These are phyloP conservation scores for Cladosporium velox DNA, from an alignment of 2,329 filamentous ascomycete genomes.

Conservation along the genomic window DNA sequence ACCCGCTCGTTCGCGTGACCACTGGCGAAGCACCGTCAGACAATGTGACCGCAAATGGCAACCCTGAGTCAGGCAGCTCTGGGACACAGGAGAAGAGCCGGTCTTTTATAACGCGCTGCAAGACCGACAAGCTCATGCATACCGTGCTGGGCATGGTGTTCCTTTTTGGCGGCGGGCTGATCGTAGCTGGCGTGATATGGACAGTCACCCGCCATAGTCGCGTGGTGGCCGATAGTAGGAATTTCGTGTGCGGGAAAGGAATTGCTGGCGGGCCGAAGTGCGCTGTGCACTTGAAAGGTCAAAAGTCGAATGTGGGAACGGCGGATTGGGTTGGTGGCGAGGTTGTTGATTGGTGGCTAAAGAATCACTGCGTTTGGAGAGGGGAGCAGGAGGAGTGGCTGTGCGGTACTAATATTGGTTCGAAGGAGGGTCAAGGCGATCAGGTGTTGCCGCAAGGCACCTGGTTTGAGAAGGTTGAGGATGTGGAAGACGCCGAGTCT, in stretches of 20 bases:
- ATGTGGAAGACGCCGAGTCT: not conserved
- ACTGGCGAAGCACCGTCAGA: not conserved
- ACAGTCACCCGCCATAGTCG: constrained; percentile 13
- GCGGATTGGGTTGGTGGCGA: constrained; percentile 11
- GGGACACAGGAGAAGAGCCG: not conserved
- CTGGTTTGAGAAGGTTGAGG: constrained; percentile 15
- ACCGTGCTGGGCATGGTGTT: constrained; percentile 10
- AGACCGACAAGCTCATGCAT: constrained; percentile 4
- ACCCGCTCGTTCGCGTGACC: constrained; percentile 8
- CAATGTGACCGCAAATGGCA: not conserved
- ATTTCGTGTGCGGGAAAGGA: constrained; percentile 14
- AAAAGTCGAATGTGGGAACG: not conserved
- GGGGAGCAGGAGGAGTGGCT: constrained; percentile 5
- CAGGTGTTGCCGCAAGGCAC: constrained; percentile 13
- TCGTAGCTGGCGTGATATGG: constrained; percentile 14
- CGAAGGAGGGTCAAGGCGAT: constrained; percentile 12
- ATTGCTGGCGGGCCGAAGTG: constrained; percentile 17
- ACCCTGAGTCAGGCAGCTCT: not conserved
- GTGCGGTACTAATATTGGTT: constrained; percentile 14
- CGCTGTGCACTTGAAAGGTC: constrained; percentile 11
- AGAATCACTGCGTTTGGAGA: constrained; percentile 15
- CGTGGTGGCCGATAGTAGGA: constrained; percentile 9
- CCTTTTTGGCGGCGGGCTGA: constrained; percentile 6
- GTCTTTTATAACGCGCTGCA: constrained; percentile 8
- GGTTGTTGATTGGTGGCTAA: constrained; percentile 19